These are phyloP conservation scores for Alternaria incomplexa DNA, from an alignment of 2,329 filamentous ascomycete genomes.

Conservation along the genomic window DNA sequence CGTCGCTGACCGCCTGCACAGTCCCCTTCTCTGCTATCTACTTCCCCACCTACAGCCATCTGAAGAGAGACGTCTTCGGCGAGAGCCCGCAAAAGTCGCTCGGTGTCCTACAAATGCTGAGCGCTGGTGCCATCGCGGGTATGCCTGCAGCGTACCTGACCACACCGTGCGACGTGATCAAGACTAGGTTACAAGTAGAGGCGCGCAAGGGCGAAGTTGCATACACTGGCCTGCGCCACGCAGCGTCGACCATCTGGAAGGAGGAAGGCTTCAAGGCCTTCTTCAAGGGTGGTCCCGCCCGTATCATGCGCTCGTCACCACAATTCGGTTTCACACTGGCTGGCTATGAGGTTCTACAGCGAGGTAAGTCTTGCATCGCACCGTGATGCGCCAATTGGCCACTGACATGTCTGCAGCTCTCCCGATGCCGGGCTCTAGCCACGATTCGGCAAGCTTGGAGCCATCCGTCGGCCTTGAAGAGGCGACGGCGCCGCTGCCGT, in stretches of 20 bases:
- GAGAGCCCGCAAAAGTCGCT: slow-evolving; percentile 87
- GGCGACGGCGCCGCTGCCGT: slow-evolving; percentile 68
- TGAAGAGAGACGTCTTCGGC: slow-evolving; percentile 94
- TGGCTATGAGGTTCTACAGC: slow-evolving; percentile 91
- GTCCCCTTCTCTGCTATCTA: slow-evolving; percentile 99
- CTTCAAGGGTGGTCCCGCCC: slow-evolving; percentile 97
- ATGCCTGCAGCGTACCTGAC: slow-evolving; percentile 77
- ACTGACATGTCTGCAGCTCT: slow-evolving; percentile 54
- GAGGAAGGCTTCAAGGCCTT: slow-evolving; percentile 96
- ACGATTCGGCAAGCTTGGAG: slow-evolving; percentile 60
- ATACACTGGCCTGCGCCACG: slow-evolving; percentile 88
- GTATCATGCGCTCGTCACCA: slow-evolving; percentile 91
- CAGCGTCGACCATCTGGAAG: slow-evolving; percentile 79
- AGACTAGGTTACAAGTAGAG: slow-evolving; percentile 96
- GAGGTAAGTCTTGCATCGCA: slow-evolving; percentile 29
- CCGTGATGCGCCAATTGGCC: neutral
- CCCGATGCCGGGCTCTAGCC: slow-evolving; percentile 75
- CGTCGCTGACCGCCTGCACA: slow-evolving; percentile 24
- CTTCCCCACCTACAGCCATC: slow-evolving; percentile 94
- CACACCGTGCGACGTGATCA: slow-evolving; percentile 98
- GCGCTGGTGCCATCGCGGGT: slow-evolving; percentile 82
- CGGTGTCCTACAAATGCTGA: slow-evolving; percentile 87
- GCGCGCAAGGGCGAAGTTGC: slow-evolving; percentile 90
- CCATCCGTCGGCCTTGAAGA: slow-evolving; percentile 68
- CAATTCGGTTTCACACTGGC: slow-evolving; percentile 98